Evolutionary conservation across 2,329 filamentous ascomycete species (phyloP).

Genomic region (Trichoderma polysporum): DNA sequence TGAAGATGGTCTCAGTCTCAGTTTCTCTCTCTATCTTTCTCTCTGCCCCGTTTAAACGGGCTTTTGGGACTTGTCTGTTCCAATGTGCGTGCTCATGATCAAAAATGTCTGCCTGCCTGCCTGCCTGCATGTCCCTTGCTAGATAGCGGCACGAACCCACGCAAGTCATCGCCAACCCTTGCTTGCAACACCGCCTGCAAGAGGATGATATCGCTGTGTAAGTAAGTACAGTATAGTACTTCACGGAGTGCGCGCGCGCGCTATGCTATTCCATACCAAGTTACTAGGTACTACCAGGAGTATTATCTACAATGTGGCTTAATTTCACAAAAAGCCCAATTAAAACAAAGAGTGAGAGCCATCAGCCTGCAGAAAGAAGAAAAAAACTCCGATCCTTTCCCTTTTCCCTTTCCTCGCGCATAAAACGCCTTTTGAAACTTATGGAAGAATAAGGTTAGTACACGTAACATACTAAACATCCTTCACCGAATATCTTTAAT

Average conservation of each 20-base stretch:
- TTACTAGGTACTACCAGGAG: background rate
- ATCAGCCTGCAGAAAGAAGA: background rate
- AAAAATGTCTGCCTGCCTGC: background rate
- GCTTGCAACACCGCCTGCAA: no score
- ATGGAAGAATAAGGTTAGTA: slow-evolving; percentile 16
- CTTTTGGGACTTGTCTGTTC: background rate
- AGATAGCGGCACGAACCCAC: slow-evolving; percentile 7
- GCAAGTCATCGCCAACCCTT: background rate
- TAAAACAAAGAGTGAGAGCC: background rate
- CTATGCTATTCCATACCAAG: no score
- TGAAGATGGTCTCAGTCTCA: background rate
- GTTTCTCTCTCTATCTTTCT: background rate
- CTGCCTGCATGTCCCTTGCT: background rate
- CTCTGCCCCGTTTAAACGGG: background rate
- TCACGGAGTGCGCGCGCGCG: no score
- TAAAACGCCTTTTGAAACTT: background rate
- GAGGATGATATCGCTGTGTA: no score
- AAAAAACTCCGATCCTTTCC: background rate
- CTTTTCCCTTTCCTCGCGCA: background rate
- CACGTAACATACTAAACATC: background rate
- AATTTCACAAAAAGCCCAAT: background rate
- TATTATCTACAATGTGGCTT: background rate
- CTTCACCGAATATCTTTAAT: slow-evolving; percentile 14
- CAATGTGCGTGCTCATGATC: background rate
- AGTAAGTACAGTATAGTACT: no score